Conservation (phyloP, 768 basidiomycete species). For the Gymnopilus junonius region DNA sequence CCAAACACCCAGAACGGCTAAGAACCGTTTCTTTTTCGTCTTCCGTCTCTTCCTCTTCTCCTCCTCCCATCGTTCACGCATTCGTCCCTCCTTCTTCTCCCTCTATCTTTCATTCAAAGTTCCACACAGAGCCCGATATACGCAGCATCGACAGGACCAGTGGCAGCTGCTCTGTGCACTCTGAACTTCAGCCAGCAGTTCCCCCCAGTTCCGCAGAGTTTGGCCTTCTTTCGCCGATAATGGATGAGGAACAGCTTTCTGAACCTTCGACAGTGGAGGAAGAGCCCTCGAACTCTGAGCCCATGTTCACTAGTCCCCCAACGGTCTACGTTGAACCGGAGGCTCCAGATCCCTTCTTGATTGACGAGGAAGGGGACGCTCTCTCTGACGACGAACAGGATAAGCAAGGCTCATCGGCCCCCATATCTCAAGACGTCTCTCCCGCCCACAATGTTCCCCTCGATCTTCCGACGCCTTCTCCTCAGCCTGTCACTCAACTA, state of each 20-base stretch:
- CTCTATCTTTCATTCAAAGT: constrained; percentile 19
- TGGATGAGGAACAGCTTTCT: constrained; percentile 12
- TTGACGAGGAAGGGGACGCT: constrained; percentile 57
- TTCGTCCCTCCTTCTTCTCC: constrained; percentile 19
- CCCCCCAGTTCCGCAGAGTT: constrained; percentile 11
- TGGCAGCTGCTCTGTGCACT: constrained; percentile 1
- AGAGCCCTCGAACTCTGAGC: constrained; percentile 19
- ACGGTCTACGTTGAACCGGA: constrained; percentile 45
- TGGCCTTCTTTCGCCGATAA: constrained; percentile 3
- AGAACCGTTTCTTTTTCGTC: constrained; percentile 29
- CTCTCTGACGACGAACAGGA: constrained; percentile 43
- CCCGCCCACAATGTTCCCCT: constrained; percentile 51
- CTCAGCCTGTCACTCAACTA: constrained; percentile 21
- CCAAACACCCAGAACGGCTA: constrained; percentile 28
- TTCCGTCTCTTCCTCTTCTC: constrained; percentile 45
- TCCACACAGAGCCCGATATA: constrained; percentile 14
- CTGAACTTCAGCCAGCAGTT: constrained; percentile 9
- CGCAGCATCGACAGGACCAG: constrained; percentile 14
- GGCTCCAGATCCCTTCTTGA: constrained; percentile 63
- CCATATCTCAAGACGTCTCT: constrained; percentile 38
- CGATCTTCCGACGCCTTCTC: constrained; percentile 31
- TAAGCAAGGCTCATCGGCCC: constrained; percentile 26
- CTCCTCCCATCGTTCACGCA: constrained; percentile 33
- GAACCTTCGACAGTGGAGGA: constrained; percentile 3
- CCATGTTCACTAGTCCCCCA: constrained; percentile 32